A percentile compares a stretch with the other conserved stretches of the same genome.
Conservation (phyloP, 2,329 filamentous ascomycete species). For the Epichloe sp. region DNA sequence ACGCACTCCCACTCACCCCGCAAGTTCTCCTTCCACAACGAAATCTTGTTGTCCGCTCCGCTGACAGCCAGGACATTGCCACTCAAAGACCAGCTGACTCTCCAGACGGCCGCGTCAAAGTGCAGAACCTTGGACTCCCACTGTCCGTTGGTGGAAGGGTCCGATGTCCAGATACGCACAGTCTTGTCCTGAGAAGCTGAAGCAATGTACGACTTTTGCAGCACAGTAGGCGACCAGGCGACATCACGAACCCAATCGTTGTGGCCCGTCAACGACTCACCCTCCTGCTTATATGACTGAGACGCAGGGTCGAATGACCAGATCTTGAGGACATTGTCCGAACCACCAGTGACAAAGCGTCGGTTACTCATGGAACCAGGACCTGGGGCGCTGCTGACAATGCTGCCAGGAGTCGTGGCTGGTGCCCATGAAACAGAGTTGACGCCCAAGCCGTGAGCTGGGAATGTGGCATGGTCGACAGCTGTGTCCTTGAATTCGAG, state of each 20-base stretch:
- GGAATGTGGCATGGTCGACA: conserved; percentile 82
- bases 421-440: conserved; percentile 96
- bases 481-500: conserved; percentile 95
- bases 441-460: conserved; percentile 84
- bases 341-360: conserved; percentile 87
- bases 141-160: conserved; percentile 45
- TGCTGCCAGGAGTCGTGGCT: conserved; percentile 66
- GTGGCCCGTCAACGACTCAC: conserved; percentile 62
- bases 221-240: conserved; percentile 87
- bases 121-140: conserved; percentile 79
- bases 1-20: conserved; percentile 95
- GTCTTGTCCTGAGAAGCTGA: conserved; percentile 94
- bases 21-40: conserved; percentile 95
- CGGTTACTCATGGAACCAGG: conserved; percentile 51
- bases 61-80: conserved; percentile 93
- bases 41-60: conserved; percentile 92
- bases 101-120: conserved; percentile 85
- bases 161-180: conserved; percentile 89
- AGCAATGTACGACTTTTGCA: conserved; percentile 94
- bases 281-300: conserved; percentile 48
- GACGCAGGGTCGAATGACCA: conserved; percentile 66
- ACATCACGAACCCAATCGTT: conserved; percentile 96
- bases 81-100: conserved; percentile 94
- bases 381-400: conserved; percentile 58
- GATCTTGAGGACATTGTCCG: conserved; percentile 85